These are phyloP conservation scores for Cicer judaicum DNA, from an alignment of 306 rosid genomes.

Conservation along the genomic window DNA sequence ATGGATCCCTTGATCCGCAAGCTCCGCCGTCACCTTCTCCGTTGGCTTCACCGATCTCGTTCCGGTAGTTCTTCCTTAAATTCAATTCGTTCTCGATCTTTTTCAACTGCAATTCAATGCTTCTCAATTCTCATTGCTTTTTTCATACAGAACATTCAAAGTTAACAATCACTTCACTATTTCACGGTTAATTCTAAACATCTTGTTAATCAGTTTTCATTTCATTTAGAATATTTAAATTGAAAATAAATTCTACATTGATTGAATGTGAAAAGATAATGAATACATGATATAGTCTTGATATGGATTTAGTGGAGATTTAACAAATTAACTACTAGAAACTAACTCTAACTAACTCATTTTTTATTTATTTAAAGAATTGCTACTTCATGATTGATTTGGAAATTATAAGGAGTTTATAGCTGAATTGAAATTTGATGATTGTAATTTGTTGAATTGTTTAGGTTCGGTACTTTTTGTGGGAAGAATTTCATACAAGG, in stretches of 20 bases:
- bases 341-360: too few relatives aligned
- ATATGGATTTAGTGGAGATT: too few relatives aligned
- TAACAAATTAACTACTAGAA: too few relatives aligned
- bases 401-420: neutral
- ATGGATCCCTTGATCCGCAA: slow-evolving; percentile 69
- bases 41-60: slow-evolving; percentile 89
- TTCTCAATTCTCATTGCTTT: neutral
- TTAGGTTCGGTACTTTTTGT: slow-evolving; percentile 64
- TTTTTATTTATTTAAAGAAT: neutral
- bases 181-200: neutral
- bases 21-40: slow-evolving; percentile 70
- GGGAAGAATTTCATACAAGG: slow-evolving; percentile 70
- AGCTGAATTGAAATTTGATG: neutral
- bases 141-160: too few relatives aligned
- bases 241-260: too few relatives aligned
- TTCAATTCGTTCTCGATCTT: neutral
- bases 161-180: neutral
- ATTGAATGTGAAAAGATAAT: too few relatives aligned
- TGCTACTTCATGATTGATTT: neutral
- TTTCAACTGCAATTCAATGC: neutral
- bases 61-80: slow-evolving; percentile 51
- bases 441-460: slow-evolving; percentile 37
- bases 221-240: neutral
- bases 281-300: too few relatives aligned
- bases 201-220: neutral